These are phyloP conservation scores for Naegleria fowleri DNA, from an alignment of 208 protist species.

Conservation along the genomic window DNA sequence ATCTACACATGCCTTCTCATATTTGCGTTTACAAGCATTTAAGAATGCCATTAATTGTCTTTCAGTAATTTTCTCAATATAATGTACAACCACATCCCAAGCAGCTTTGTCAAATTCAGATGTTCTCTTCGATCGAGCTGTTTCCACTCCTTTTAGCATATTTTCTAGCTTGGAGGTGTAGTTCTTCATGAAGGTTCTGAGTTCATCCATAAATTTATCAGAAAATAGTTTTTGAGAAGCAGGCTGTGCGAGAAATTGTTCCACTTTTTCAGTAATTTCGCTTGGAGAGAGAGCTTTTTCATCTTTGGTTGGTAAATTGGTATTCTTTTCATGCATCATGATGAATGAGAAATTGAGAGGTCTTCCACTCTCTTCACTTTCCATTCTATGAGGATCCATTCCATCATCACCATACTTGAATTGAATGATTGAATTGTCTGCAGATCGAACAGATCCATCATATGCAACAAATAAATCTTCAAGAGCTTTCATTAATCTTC, in stretches of 20 bases:
- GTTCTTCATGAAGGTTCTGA: background rate
- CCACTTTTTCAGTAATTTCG: background rate
- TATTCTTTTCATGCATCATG: background rate
- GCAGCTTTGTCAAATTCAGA: background rate
- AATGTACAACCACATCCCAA: slow-evolving; percentile 59
- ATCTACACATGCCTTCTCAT: slow-evolving; percentile 76
- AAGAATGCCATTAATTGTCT: slow-evolving; percentile 54
- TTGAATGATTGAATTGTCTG: slow-evolving; percentile 85
- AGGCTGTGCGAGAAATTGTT: background rate
- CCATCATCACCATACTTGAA: slow-evolving; percentile 97
- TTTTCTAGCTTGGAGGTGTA: background rate
- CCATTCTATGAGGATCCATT: slow-evolving; percentile 80
- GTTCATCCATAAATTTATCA: background rate
- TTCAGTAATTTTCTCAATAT: slow-evolving; percentile 63
- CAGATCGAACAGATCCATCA: slow-evolving; percentile 95
- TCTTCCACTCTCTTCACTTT: background rate
- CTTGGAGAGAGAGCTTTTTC: background rate
- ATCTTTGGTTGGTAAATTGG: background rate
- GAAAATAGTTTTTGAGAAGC: background rate
- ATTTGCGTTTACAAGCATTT: slow-evolving; percentile 62
- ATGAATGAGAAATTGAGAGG: background rate
- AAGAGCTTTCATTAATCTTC: slow-evolving; percentile 96
- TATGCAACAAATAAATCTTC: slow-evolving; percentile 97
- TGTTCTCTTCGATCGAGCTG: background rate
- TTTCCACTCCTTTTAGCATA: background rate